These are phyloP conservation scores for Diaporthe ampelina DNA, from an alignment of 2,329 filamentous ascomycete species.

Conservation along the genomic window DNA sequence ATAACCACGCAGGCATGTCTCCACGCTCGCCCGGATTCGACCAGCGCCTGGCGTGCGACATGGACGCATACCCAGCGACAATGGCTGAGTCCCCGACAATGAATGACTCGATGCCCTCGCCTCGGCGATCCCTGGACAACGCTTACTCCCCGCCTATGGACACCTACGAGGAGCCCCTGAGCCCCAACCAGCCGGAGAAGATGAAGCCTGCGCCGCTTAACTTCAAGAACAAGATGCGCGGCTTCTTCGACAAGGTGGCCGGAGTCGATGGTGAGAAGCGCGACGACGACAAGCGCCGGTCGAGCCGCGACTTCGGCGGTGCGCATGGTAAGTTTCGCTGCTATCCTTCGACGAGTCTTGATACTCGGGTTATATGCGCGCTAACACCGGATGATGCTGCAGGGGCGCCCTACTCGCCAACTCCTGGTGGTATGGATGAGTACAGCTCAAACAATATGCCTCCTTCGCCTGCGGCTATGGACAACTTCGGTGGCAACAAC, in stretches of 20 bases:
- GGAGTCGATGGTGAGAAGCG: background rate
- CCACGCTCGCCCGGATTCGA: background rate
- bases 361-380: background rate
- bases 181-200: background rate
- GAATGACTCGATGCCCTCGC: background rate
- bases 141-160: background rate
- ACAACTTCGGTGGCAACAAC: background rate
- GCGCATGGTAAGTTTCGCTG: background rate
- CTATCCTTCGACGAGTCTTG: background rate
- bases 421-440: background rate
- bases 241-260: constrained; percentile 23
- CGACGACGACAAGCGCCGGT: background rate
- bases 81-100: background rate
- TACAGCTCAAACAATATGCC: background rate
- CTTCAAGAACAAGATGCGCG: constrained; percentile 27
- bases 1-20: background rate
- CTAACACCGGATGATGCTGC: background rate
- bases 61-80: background rate
- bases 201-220: constrained; percentile 7
- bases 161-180: background rate
- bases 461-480: background rate
- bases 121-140: background rate
- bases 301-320: background rate
- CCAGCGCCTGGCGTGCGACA: background rate
- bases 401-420: constrained; percentile 4